Evolutionary conservation across 495 filamentous ascomycete species (phyloP).

Genomic region (Diplogelasinospora grovesii): DNA sequence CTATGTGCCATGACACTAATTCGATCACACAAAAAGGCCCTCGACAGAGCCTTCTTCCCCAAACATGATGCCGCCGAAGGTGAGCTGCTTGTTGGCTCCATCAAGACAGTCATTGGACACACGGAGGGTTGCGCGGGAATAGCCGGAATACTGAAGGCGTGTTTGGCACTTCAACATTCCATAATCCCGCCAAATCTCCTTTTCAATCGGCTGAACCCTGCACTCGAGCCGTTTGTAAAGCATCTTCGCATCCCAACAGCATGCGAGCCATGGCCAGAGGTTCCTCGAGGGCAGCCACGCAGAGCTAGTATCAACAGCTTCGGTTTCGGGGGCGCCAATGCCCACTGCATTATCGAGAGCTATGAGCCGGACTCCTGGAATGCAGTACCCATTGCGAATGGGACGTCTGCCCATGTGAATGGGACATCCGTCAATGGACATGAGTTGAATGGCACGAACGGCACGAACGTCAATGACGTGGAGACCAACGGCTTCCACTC

Average conservation of each 20-base stretch:
- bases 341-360: conserved; percentile 16
- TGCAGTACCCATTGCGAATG: no score
- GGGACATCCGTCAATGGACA: no score
- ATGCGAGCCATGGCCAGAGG: conserved; percentile 3
- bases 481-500: no score
- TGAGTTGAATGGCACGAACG: no score
- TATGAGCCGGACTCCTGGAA: no score
- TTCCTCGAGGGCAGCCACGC: background rate
- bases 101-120: conserved; percentile 53
- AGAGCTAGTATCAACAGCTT: conserved; percentile 12
- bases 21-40: conserved; percentile 45
- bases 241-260: conserved; percentile 20
- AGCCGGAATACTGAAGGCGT: conserved; percentile 47
- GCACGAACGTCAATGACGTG: no score
- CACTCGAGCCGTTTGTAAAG: conserved; percentile 16
- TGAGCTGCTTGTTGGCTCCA: conserved; percentile 40
- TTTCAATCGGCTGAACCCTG: conserved; percentile 44
- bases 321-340: conserved; percentile 13
- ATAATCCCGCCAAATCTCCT: conserved; percentile 35
- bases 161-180: conserved; percentile 41
- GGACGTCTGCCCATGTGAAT: no score
- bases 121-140: conserved; percentile 46
- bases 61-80: conserved; percentile 13
- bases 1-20: conserved; percentile 39
- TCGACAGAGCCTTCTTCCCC: conserved; percentile 32